Conservation (phyloP, 495 filamentous ascomycete species). For the Aspergillus ellipticus region DNA sequence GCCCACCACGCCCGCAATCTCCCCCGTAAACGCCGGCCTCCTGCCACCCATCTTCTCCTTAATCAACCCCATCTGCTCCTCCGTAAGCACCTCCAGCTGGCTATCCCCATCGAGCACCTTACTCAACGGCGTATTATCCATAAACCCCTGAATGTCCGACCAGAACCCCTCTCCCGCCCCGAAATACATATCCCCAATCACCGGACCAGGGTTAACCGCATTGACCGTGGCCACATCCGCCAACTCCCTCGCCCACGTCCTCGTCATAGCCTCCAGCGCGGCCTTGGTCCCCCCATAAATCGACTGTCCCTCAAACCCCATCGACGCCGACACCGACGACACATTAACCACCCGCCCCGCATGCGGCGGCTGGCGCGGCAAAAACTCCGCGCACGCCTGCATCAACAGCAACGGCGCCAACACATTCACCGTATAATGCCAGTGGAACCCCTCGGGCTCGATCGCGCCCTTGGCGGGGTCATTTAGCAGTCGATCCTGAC, state of each 20-base stretch:
- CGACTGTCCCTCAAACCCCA: conserved; percentile 67
- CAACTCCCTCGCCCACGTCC: conserved; percentile 82
- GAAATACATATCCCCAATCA: conserved; percentile 75
- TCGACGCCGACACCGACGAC: conserved; percentile 62
- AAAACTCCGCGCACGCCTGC: conserved; percentile 63
- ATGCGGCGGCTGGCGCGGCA: conserved; percentile 59
- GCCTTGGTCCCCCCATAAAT: conserved; percentile 90
- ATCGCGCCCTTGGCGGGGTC: conserved; percentile 47
- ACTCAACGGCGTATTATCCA: conserved; percentile 65
- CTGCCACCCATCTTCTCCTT: conserved; percentile 61
- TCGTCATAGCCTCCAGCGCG: conserved; percentile 86
- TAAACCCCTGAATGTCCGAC: conserved; percentile 54
- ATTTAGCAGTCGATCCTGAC: conserved; percentile 56
- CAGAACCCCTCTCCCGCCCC: conserved; percentile 51
- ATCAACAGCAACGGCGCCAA: conserved; percentile 78
- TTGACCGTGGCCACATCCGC: conserved; percentile 78
- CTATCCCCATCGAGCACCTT: conserved; percentile 39
- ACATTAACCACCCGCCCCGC: conserved; percentile 78
- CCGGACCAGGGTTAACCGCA: conserved; percentile 83
- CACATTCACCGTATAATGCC: conserved; percentile 78
- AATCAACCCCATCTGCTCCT: conserved; percentile 56
- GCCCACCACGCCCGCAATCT: conserved; percentile 80
- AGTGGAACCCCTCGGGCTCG: conserved; percentile 57
- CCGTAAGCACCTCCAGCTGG: conserved; percentile 51
- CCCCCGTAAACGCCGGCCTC: conserved; percentile 63